phyloP scores from a whole-genome alignment of 345 rosid genomes.

The Melastoma malabathricum region DNA sequence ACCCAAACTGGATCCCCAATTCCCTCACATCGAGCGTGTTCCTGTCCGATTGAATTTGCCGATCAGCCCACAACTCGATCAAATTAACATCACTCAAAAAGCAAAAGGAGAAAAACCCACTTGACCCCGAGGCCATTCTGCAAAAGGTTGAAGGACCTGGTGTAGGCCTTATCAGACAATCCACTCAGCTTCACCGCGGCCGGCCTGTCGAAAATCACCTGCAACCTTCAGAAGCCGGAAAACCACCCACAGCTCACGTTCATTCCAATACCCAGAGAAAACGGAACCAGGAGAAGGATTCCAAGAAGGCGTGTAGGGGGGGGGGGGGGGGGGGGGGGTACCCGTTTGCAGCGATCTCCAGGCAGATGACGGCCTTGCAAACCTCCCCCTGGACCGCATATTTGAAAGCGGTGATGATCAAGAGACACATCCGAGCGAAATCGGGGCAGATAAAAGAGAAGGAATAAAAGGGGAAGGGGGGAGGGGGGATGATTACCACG shows the following conservation, averaged over 20 bases:
- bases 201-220: slow-evolving; percentile 60
- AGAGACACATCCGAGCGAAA: too few species aligned
- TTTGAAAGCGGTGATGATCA: too few species aligned
- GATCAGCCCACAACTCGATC: not conserved
- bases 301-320: too few species aligned
- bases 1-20: slow-evolving; percentile 79
- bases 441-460: too few species aligned
- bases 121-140: slow-evolving; percentile 73
- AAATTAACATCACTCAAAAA: not conserved
- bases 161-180: slow-evolving; percentile 81
- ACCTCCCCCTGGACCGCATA: slow-evolving; percentile 57
- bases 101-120: slow-evolving; percentile 22
- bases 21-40: slow-evolving; percentile 57
- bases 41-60: slow-evolving; percentile 18
- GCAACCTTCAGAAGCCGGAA: slow-evolving; percentile 20
- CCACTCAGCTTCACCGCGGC: slow-evolving; percentile 69
- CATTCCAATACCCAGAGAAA: not conserved
- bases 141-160: slow-evolving; percentile 59
- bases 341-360: slow-evolving; percentile 83
- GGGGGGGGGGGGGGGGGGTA: slow-evolving; percentile 7
- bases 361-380: slow-evolving; percentile 78
- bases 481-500: slow-evolving; percentile 22
- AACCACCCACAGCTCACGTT: too few species aligned
- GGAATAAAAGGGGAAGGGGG: not conserved
- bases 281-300: not conserved